Evolutionary conservation across 2,329 filamentous ascomycete species (phyloP).

Genomic region (Cladorrhinum sp.): DNA sequence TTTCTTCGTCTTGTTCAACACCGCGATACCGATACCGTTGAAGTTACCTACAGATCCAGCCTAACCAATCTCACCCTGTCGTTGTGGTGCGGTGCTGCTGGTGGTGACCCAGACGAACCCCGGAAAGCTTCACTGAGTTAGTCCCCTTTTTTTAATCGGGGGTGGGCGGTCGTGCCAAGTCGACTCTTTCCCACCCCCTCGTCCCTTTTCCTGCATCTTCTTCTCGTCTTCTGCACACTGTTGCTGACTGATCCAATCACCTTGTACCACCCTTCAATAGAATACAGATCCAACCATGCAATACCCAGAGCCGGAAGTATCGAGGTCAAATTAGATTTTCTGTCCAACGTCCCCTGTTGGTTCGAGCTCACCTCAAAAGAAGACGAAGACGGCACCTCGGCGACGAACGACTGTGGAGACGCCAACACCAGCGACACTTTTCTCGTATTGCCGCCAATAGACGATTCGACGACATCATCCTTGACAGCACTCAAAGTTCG

Average conservation of each 20-base stretch:
- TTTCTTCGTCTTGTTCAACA: conserved; percentile 1
- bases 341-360: conserved; percentile 27
- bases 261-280: conserved; percentile 15
- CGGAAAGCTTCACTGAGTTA: conserved; percentile 24
- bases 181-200: neutral
- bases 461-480: neutral
- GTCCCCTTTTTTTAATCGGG: conserved; percentile 14
- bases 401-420: conserved; percentile 21
- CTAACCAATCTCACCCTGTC: conserved; percentile 24
- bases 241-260: conserved; percentile 22
- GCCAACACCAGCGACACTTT: conserved; percentile 20
- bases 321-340: conserved; percentile 23
- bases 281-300: conserved; percentile 21
- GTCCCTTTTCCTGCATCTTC: neutral
- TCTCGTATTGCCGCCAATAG: conserved; percentile 14
- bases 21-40: conserved; percentile 26
- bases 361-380: conserved; percentile 23
- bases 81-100: no score
- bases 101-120: conserved; percentile 13
- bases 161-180: neutral
- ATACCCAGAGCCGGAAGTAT: conserved; percentile 23
- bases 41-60: conserved; percentile 26
- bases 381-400: no score
- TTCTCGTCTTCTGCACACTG: neutral
- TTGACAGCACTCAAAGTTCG: neutral